These are phyloP conservation scores for Myriangium duriaei DNA, from an alignment of 2,329 filamentous ascomycete genomes.

Conservation along the genomic window DNA sequence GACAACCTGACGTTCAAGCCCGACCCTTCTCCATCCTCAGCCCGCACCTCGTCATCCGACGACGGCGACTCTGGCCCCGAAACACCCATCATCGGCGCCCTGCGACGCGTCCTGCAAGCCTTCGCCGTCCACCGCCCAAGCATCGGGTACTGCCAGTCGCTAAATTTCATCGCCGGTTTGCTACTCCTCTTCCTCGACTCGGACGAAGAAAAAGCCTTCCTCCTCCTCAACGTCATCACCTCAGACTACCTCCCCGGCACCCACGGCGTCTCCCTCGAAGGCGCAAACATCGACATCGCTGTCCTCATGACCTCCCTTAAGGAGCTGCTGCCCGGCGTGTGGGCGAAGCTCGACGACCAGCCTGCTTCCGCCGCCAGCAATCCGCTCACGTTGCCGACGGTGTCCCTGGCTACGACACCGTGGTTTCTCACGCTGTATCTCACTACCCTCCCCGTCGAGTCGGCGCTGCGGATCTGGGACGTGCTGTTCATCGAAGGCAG, in stretches of 20 bases:
- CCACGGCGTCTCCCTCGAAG: slow-evolving; percentile 80
- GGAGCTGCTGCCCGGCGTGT: slow-evolving; percentile 70
- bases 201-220: slow-evolving; percentile 84
- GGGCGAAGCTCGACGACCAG: slow-evolving; percentile 76
- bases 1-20: slow-evolving; percentile 89
- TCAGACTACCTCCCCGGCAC: slow-evolving; percentile 79
- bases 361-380: slow-evolving; percentile 36
- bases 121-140: slow-evolving; percentile 84
- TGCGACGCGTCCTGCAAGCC: slow-evolving; percentile 75
- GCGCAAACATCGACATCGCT: slow-evolving; percentile 84
- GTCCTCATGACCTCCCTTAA: slow-evolving; percentile 81
- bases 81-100: slow-evolving; percentile 64
- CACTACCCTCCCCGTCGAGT: slow-evolving; percentile 82
- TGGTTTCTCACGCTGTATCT: slow-evolving; percentile 99
- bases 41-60: slow-evolving; percentile 13
- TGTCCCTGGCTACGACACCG: slow-evolving; percentile 82
- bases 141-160: slow-evolving; percentile 89
- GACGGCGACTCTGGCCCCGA: slow-evolving; percentile 35
- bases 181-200: slow-evolving; percentile 69
- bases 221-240: slow-evolving; percentile 87
- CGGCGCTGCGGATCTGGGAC: slow-evolving; percentile 86
- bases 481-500: slow-evolving; percentile 91
- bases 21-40: slow-evolving; percentile 25
- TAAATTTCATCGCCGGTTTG: slow-evolving; percentile 88
- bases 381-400: slow-evolving; percentile 59